Base-by-base conservation (phyloP, 768 basidiomycete species). In the Infundibulicybe gibba region DNA sequence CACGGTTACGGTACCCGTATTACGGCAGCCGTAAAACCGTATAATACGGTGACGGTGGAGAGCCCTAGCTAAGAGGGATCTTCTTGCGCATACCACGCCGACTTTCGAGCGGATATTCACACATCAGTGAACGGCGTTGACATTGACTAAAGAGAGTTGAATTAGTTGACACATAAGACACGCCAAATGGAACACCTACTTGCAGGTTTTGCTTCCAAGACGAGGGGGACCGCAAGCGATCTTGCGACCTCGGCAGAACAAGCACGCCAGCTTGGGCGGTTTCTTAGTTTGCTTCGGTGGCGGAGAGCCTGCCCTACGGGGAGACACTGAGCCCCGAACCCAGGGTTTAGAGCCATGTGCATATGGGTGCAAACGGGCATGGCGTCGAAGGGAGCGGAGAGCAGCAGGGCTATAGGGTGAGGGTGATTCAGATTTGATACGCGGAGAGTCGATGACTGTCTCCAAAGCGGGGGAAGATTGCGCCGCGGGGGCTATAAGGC, bases 81-180 rank as follows among this genome's bases (percentile, higher is more conserved):
- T 74, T 77, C 62, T 74, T 78, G 43, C 82, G 73, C 74, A 84
- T 79, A 9, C 87, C 87, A 14, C 87, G 74, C 32, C 83, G 72
- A 54, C 84, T 87, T 61, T 84, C 83, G 5, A 70, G 63, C 0
- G 87, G 87, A 54, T 85, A 88, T 56, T 83, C 83, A 60, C 87
- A 89, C 47, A 71, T 77, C 41, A 87, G 76, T 25, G 78, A 77
- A 17, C 87, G 80, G 35, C 84, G 74, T 43, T 78, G 78, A 57
- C 87, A 89, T 69, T 89, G 87, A 61, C 87, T 59, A 49, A 53
- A 57, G 53, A 47, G 50, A 51, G 49, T 54, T 47, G 41, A 48
- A 53, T 63, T n/a, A 68, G 43, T 25, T 8, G 40, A 21, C 8
- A 8, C 25, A 25, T 25, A 25, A 25, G 8, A 25, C n/a, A 25